phyloP scores from a whole-genome alignment of 768 basidiomycete genomes.

The Tubosaeta sp. region DNA sequence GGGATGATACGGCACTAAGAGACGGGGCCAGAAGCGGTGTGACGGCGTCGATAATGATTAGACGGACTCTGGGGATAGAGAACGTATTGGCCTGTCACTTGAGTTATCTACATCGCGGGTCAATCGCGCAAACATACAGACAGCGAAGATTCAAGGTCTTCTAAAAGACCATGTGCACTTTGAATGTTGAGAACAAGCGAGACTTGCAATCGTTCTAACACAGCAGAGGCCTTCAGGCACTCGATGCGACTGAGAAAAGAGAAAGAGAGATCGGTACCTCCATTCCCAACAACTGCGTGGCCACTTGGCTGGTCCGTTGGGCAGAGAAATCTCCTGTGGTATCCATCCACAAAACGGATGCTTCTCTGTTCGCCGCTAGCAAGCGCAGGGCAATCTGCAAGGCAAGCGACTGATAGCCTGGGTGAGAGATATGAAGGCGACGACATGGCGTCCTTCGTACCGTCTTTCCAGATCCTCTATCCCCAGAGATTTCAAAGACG shows the following conservation, averaged over 20 bases:
- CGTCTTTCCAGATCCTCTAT: slow-evolving; percentile 62
- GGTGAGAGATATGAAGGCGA: slow-evolving; percentile 2
- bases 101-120: background rate
- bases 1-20: slow-evolving; percentile 61
- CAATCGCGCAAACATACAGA: slow-evolving; percentile 19
- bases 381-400: slow-evolving; percentile 55
- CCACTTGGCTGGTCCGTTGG: slow-evolving; percentile 40
- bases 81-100: slow-evolving; percentile 10
- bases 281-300: slow-evolving; percentile 26
- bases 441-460: slow-evolving; percentile 36
- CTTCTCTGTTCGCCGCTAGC: slow-evolving; percentile 36
- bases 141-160: slow-evolving; percentile 34
- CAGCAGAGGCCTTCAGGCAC: slow-evolving; percentile 26
- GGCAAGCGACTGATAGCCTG: slow-evolving; percentile 49
- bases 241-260: slow-evolving; percentile 3
- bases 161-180: slow-evolving; percentile 46
- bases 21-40: slow-evolving; percentile 61
- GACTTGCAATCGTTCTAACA: slow-evolving; percentile 55
- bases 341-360: slow-evolving; percentile 64
- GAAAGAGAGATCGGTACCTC: slow-evolving; percentile 21
- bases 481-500: slow-evolving; percentile 68
- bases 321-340: slow-evolving; percentile 63
- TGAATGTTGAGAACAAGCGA: slow-evolving; percentile 58
- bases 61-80: slow-evolving; percentile 29
- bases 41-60: slow-evolving; percentile 62